phyloP scores from a whole-genome alignment of 495 filamentous ascomycete genomes.

The Penicillium ucsense region DNA sequence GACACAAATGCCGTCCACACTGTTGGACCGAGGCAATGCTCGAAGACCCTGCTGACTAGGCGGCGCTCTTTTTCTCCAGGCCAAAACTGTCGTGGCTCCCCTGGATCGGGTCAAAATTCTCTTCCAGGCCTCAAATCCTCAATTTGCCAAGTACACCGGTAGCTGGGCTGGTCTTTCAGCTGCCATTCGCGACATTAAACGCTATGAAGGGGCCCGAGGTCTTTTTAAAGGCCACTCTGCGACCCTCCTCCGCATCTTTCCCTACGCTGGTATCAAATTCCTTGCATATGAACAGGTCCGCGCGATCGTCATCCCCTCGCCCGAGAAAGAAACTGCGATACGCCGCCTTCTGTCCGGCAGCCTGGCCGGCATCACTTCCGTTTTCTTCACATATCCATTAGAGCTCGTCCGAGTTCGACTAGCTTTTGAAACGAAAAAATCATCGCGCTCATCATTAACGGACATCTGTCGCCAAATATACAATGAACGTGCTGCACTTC shows the following conservation, averaged over 20 bases:
- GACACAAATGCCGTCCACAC: neutral
- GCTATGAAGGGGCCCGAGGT: conserved; percentile 58
- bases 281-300: conserved; percentile 95
- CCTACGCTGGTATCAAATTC: conserved; percentile 96
- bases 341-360: conserved; percentile 71
- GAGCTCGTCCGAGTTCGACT: conserved; percentile 88
- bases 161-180: conserved; percentile 70
- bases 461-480: conserved; percentile 79
- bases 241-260: conserved; percentile 89
- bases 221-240: conserved; percentile 91
- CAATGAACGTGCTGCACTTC: conserved; percentile 47
- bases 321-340: conserved; percentile 66
- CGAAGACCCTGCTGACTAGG: neutral
- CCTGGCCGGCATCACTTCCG: conserved; percentile 76
- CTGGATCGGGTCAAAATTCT: conserved; percentile 98
- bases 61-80: conserved; percentile 39
- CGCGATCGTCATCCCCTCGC: conserved; percentile 55
- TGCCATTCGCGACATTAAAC: conserved; percentile 78
- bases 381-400: conserved; percentile 91
- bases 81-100: conserved; percentile 90
- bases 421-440: conserved; percentile 79
- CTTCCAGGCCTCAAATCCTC: conserved; percentile 90
- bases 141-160: conserved; percentile 84
- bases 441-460: conserved; percentile 53
- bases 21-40: neutral